These are phyloP conservation scores for Apiospora hydei DNA, from an alignment of 2,329 filamentous ascomycete species.

Conservation along the genomic window DNA sequence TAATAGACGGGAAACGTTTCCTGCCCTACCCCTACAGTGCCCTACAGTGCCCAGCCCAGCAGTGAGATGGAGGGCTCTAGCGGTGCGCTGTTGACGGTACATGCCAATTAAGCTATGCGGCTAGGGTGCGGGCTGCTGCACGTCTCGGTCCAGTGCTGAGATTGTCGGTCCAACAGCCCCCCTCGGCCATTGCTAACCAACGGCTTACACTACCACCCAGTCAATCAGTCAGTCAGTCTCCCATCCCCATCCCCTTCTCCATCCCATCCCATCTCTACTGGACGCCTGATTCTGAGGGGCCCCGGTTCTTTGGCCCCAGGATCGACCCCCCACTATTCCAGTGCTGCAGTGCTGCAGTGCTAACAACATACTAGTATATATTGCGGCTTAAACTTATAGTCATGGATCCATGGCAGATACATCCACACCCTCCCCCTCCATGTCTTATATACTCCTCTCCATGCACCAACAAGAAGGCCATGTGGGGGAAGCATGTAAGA, in stretches of 20 bases:
- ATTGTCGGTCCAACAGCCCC: conserved; percentile 18
- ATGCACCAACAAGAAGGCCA: not conserved
- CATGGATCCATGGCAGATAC: not conserved
- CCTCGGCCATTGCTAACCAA: conserved; percentile 21
- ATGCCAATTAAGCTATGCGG: conserved; percentile 10
- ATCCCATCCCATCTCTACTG: conserved; percentile 1
- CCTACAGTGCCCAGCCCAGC: too few species aligned
- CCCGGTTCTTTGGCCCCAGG: conserved; percentile 15
- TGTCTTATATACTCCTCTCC: not conserved
- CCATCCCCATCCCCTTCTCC: too few species aligned
- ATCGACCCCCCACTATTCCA: conserved; percentile 7
- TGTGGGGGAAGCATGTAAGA: conserved; percentile 11
- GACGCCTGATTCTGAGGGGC: not conserved
- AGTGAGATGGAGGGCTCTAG: too few species aligned
- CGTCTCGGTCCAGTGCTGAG: conserved; percentile 20
- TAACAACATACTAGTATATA: not conserved
- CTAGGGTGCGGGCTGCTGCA: conserved; percentile 12
- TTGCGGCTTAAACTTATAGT: not conserved
- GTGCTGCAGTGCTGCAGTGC: not conserved
- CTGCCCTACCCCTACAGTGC: not conserved
- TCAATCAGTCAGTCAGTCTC: not conserved
- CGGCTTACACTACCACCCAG: conserved; percentile 13
- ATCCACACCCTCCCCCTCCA: not conserved
- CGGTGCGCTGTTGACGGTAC: not conserved
- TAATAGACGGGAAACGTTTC: not conserved